Base-by-base conservation (phyloP, 1,139 yeast species). In the Diutina sp. region DNA sequence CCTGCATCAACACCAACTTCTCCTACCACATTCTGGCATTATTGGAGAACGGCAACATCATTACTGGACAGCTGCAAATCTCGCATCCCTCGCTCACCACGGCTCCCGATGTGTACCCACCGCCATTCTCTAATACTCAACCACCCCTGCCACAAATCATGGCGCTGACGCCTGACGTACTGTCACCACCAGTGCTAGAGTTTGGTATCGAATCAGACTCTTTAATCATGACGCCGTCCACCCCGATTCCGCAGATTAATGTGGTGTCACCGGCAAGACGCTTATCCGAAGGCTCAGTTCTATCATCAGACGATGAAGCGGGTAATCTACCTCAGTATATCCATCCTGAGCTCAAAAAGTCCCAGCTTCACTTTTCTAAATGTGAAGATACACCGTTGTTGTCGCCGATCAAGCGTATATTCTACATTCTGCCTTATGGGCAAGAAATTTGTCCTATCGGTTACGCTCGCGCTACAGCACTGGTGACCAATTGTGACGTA, bases 61-160 rank as follows among this genome's bases (percentile, higher is more conserved):
- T 91, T 46, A 87, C 95, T 0, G 98, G 98, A n/a, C 98, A 91
- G 67, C 86, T 95, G 3, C 96, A 90, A 65, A 91, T 91, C 8
- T 90, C 97, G 0, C 98, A 91, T 68, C 97, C 97, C 2, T 72
- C 78, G 8, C 16, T 29, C 41, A 3, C 46, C 3, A 9, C 66
- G 65, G 12, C 44, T 61, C 58, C 60, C 9, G 69, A 67, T 44
- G 63, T 63, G 3, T 71, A 72, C 58, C 75, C 77, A 4, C 76
- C 77, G 2, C 75, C 76, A 1, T 72, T 73, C 14, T 63, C 65
- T 50, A 67, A 61, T 47, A 72, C 79, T 0, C 60, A 77, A 16
- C 79, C 78, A 0, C 66, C 73, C 6, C 69, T 75, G 0, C 78
- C 78, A 0, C 61, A 66, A 0, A 67, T 47, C 7, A 28, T 28